Evolutionary conservation across 2,329 filamentous ascomycete species (phyloP).

Genomic region (Tolypocladium album): DNA sequence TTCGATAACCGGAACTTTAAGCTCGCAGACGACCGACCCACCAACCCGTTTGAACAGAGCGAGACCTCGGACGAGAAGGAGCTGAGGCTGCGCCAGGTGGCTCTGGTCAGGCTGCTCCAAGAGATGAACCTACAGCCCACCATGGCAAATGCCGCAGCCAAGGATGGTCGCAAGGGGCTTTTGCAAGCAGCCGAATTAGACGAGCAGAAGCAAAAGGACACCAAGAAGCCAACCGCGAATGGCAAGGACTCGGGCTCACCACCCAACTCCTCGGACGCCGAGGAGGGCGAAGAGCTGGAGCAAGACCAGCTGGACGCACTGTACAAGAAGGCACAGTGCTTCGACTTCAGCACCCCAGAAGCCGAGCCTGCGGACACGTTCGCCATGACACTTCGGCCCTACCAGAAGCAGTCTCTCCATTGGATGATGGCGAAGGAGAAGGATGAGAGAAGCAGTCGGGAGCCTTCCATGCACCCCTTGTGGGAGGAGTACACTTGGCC

Average conservation of each 20-base stretch:
- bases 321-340: conserved; percentile 93
- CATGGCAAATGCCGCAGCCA: conserved; percentile 62
- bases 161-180: conserved; percentile 72
- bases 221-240: conserved; percentile 19
- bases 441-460: conserved; percentile 58
- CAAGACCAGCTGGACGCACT: conserved; percentile 90
- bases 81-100: conserved; percentile 74
- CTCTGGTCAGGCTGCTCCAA: conserved; percentile 77
- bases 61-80: conserved; percentile 80
- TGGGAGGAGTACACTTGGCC: conserved; percentile 98
- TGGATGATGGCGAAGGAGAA: conserved; percentile 97
- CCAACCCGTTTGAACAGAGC: conserved; percentile 69
- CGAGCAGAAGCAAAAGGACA: conserved; percentile 60
- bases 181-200: conserved; percentile 80
- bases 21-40: conserved; percentile 57
- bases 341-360: conserved; percentile 86
- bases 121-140: conserved; percentile 77
- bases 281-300: conserved; percentile 85
- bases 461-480: conserved; percentile 85
- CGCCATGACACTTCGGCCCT: conserved; percentile 72
- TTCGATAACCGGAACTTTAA: conserved; percentile 55
- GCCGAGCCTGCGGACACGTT: conserved; percentile 77
- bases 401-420: conserved; percentile 88
- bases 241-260: conserved; percentile 33
- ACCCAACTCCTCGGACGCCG: conserved; percentile 52